Conservation (phyloP, 768 basidiomycete genomes). For the Daedaleopsis nitida region DNA sequence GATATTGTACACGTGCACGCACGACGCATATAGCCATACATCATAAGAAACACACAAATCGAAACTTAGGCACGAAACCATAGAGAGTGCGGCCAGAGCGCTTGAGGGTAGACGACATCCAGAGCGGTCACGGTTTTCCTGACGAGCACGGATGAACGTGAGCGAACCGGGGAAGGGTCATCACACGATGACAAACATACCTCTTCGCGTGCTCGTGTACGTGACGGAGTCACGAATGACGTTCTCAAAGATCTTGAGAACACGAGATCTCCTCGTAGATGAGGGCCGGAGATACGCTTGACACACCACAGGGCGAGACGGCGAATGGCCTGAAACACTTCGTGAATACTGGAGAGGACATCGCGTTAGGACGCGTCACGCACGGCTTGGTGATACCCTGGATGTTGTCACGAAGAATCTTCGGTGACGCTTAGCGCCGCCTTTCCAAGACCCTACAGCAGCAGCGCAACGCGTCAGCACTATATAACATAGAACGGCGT, state of each 20-base stretch:
- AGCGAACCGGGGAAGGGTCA: background rate
- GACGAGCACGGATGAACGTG: background rate
- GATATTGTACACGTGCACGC: slow-evolving; percentile 17
- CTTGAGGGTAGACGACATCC: slow-evolving; percentile 65
- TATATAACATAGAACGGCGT: background rate
- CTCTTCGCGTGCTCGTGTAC: slow-evolving; percentile 67
- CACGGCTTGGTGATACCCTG: slow-evolving; percentile 76
- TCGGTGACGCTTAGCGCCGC: slow-evolving; percentile 81
- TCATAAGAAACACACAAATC: slow-evolving; percentile 3
- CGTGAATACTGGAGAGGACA: background rate
- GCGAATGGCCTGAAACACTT: slow-evolving; percentile 32
- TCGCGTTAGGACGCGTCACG: slow-evolving; percentile 8
- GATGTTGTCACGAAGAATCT: slow-evolving; percentile 81
- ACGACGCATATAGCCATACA: slow-evolving; percentile 21
- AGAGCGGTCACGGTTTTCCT: slow-evolving; percentile 57
- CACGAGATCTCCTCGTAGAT: slow-evolving; percentile 72
- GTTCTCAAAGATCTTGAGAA: slow-evolving; percentile 62
- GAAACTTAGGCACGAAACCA: slow-evolving; percentile 49
- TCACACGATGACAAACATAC: slow-evolving; percentile 14
- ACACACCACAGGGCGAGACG: slow-evolving; percentile 68
- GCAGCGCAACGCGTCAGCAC: background rate
- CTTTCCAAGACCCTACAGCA: slow-evolving; percentile 67
- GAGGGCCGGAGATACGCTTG: slow-evolving; percentile 59
- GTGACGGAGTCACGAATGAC: slow-evolving; percentile 41
- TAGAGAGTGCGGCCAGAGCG: slow-evolving; percentile 59